Evolutionary conservation across 2,329 filamentous ascomycete genomes (phyloP).

Genomic region (Scytalidium sp.): DNA sequence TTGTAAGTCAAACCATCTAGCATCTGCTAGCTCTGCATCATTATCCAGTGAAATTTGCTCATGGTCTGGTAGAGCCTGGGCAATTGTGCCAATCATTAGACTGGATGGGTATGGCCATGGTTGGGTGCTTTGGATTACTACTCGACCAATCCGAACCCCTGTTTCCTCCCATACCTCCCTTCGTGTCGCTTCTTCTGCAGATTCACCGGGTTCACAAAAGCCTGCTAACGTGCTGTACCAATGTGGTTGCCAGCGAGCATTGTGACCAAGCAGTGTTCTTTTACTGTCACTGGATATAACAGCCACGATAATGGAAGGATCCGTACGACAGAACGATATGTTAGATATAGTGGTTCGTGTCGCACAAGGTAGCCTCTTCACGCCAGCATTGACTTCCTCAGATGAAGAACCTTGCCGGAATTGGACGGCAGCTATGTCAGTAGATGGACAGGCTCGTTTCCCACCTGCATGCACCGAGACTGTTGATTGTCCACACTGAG

Average conservation of each 20-base stretch:
- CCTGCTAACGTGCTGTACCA: not conserved
- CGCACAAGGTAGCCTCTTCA: not conserved
- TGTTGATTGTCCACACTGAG: not conserved
- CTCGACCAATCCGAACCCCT: not conserved
- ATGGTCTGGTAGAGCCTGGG: not conserved
- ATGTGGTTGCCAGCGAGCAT: not conserved
- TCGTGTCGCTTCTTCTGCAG: not conserved
- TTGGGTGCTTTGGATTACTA: not conserved
- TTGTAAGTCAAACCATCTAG: not conserved
- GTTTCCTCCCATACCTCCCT: not conserved
- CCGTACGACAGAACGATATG: not conserved
- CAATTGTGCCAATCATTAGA: not conserved
- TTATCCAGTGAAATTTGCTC: not conserved
- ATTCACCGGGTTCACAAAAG: not conserved
- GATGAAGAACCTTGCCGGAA: too few relatives aligned
- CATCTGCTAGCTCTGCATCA: not conserved
- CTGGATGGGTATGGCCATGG: not conserved
- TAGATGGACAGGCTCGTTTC: not conserved
- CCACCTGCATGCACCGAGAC: not conserved
- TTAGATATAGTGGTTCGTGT: not conserved
- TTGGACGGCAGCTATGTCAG: not conserved
- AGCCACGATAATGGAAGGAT: constrained; percentile 1
- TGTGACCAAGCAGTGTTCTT: not conserved
- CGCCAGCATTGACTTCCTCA: too few relatives aligned
- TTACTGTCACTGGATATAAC: not conserved